Evolutionary conservation across 1,284 basidiomycete species (phyloP), one percentile per base, ranked within the genome.

Genomic region (Quambalaria eucalypti): DNA sequence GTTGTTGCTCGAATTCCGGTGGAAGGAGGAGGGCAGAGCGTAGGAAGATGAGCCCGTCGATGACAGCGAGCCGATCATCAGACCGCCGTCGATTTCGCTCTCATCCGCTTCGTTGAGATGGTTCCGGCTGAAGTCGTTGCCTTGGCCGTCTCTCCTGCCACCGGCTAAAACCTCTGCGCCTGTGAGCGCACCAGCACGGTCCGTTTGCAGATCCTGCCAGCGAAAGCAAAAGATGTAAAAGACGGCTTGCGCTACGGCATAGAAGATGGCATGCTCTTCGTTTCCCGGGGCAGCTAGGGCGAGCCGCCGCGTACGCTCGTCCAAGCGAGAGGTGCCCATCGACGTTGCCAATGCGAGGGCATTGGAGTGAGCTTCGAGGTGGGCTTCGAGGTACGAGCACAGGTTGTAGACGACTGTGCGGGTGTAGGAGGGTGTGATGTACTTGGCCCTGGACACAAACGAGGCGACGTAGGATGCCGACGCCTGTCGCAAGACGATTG

Each of bases 181-280:
- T n/a, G 36, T 12, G 36, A 3, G 16, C 10, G 4, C 36, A 5
- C 36, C 31, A n/a, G 8, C 39, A 42, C 21, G 16, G 6, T 21
- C 42, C 16, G 14, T 51, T 12, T 33, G 28, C 31, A 97, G 78
- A 66, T 92, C 90, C 59, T 89, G 80, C 93, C 92, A 98, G 19
- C 93, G 81, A 79, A 98, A 99, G 77, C 95, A 98, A 77, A 98
- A 99, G 61, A 98, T 90, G 68, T 98, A 82, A 76, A 99, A 95
- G 5, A 91, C 83, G 0, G 92, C 88, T 74, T 98, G 95, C 0
- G 85, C 80, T 29, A 96, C 87, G 4, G 93, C 90, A 76, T 97
- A 98, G 76, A 96, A 97, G n/a, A 73, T 60, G n/a, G 69, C 55
- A 51, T 75, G 71, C 48, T 49, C 48, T 28, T 28, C 49, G 14